Conservation (phyloP, 1,284 basidiomycete genomes). For the Papiliotrema flavescens region DNA sequence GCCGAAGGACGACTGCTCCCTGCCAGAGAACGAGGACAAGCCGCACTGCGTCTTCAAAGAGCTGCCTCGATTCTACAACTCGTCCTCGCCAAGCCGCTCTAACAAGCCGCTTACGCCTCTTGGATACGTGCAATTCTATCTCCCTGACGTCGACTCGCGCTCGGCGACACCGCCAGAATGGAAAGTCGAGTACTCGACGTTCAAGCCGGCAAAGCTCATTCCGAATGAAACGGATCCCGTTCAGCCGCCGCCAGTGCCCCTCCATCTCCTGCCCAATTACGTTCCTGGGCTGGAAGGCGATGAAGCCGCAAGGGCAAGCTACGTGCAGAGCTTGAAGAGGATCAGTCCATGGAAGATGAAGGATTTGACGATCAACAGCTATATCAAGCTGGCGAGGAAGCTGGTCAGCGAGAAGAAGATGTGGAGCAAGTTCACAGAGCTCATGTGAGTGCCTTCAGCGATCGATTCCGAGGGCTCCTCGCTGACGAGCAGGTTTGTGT, state of each 20-base stretch:
- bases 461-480: neutral
- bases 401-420: conserved; percentile 61
- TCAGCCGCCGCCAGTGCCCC: conserved; percentile 58
- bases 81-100: conserved; percentile 36
- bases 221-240: conserved; percentile 22
- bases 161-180: conserved; percentile 62
- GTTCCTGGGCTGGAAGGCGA: conserved; percentile 12
- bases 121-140: conserved; percentile 62
- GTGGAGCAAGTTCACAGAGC: conserved; percentile 51
- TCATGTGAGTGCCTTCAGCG: conserved; percentile 37
- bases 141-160: conserved; percentile 62
- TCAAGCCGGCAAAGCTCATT: conserved; percentile 51
- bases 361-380: conserved; percentile 74
- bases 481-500: conserved; percentile 8
- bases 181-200: conserved; percentile 76
- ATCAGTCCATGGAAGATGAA: conserved; percentile 67
- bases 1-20: conserved; percentile 38
- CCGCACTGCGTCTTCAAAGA: conserved; percentile 46
- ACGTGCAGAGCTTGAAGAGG: conserved; percentile 50
- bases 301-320: conserved; percentile 11
- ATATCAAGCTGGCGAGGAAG: conserved; percentile 65
- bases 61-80: conserved; percentile 41
- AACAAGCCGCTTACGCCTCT: conserved; percentile 39
- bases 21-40: conserved; percentile 45
- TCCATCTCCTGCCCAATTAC: conserved; percentile 60